Evolutionary conservation across 352 stramenopile genomes (phyloP), one percentile per base, ranked within the genome.

Genomic region (Phytophthora agathidicida): DNA sequence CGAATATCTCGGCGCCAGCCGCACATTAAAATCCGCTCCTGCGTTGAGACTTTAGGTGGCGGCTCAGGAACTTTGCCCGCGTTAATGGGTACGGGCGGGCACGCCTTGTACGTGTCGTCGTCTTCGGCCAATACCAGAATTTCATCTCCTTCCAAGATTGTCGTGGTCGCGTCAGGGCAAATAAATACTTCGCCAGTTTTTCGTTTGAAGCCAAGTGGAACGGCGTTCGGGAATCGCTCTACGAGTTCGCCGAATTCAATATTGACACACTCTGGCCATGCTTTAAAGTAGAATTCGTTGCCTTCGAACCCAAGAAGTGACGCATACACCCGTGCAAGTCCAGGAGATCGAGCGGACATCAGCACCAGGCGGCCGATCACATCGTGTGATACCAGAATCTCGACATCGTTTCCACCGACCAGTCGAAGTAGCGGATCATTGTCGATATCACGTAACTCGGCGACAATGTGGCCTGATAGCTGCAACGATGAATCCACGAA

Each of bases 271-370:
- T 92, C 83, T 0, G 89, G 86, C 84, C 86, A 96, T 20, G 78
- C 77, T 49, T 93, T 89, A 44, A 95, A 85, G 68, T 97, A 97
- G 35, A 96, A 96, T 38, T 97, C 89, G 47, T 87, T 89, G 26
- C 88, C 87, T 41, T 94, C 86, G 49, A 97, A 96, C 1, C 87
- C 89, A 6, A 97, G 75, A n/a, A 92, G 46, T 24, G 65, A 66
- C 2, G 79, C 75, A 47, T 85, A 92, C 2, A 92, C 76, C 32
- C 75, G 65, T 2, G 89, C 85, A 14, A 97, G 73, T 20, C 87
- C 88, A 30, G 87, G 84, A 41, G 84, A 92, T 14, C 88, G 64
- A 10, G 86, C 83, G 35, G 87, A 91, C 80, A 95, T 94, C 17
- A 96, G 55, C 32, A 96, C 89, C 6, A 97, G 59, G 9, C 87